Evolutionary conservation across 2,329 filamentous ascomycete genomes (phyloP).

Genomic region (Elsinoe perseae): DNA sequence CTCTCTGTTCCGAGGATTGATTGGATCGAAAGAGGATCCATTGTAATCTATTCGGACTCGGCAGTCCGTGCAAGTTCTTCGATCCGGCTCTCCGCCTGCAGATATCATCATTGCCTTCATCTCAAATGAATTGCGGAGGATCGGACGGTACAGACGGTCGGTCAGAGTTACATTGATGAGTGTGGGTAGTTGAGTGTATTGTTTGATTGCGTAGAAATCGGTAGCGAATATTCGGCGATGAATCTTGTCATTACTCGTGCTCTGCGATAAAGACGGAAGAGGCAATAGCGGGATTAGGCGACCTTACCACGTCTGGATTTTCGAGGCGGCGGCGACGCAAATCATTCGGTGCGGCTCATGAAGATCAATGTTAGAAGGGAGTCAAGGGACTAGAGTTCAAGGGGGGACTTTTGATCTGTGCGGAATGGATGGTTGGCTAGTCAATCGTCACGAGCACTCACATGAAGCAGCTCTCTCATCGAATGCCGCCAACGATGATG

Average conservation of each 20-base stretch:
- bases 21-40: not conserved
- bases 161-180: not conserved
- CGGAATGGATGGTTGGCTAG: not conserved
- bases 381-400: too few species aligned
- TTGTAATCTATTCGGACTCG: constrained; percentile 6
- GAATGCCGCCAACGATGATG: not conserved
- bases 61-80: not conserved
- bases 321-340: not conserved
- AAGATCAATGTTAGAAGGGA: not conserved
- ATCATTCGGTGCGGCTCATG: not conserved
- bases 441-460: not conserved
- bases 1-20: too few species aligned
- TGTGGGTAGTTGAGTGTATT: not conserved
- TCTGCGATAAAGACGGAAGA: not conserved
- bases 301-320: not conserved
- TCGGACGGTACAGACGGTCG: not conserved
- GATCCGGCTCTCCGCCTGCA: not conserved
- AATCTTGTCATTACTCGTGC: not conserved
- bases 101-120: not conserved
- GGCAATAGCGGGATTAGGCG: not conserved
- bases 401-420: not conserved
- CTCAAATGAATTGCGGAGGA: not conserved
- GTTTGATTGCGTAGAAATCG: not conserved
- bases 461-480: not conserved
- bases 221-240: not conserved